Conservation (phyloP, 2,329 filamentous ascomycete genomes). For the Hortaea sp. region DNA sequence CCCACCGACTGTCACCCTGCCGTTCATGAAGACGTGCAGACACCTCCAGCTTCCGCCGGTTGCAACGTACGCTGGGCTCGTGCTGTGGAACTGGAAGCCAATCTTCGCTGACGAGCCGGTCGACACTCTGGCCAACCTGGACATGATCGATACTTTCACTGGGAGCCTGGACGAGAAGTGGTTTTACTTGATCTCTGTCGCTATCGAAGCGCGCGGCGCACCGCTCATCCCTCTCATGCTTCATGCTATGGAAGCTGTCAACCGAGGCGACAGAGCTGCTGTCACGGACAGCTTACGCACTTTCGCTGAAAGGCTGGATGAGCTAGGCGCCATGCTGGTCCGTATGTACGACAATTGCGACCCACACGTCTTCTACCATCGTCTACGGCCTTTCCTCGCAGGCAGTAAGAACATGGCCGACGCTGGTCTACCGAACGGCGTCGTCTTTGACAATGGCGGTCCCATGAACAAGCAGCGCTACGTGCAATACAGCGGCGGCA, state of each 20-base stretch:
- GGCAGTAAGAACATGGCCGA: slow-evolving; percentile 97
- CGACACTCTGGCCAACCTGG: slow-evolving; percentile 77
- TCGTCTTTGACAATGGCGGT: slow-evolving; percentile 69
- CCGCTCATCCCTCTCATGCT: slow-evolving; percentile 85
- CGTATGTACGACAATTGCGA: slow-evolving; percentile 96
- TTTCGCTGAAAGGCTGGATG: slow-evolving; percentile 81
- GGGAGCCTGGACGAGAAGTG: slow-evolving; percentile 94
- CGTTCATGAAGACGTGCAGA: slow-evolving; percentile 64
- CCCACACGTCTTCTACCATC: slow-evolving; percentile 87
- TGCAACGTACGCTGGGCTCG: slow-evolving; percentile 84
- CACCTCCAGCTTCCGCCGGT: slow-evolving; percentile 77
- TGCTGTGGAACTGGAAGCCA: slow-evolving; percentile 94
- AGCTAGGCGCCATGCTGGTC: slow-evolving; percentile 66
- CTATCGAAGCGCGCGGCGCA: slow-evolving; percentile 85
- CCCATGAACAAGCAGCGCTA: slow-evolving; percentile 47
- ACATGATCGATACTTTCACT: slow-evolving; percentile 82
- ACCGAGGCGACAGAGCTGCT: slow-evolving; percentile 55
- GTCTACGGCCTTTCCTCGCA: slow-evolving; percentile 89
- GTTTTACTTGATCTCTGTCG: slow-evolving; percentile 95
- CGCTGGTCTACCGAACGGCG: slow-evolving; percentile 76
- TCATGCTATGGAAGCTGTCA: slow-evolving; percentile 70
- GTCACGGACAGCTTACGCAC: slow-evolving; percentile 68
- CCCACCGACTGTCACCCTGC: slow-evolving; percentile 72
- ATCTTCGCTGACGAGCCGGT: slow-evolving; percentile 75
- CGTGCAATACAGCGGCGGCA: slow-evolving; percentile 82